A percentile compares a stretch with the other conserved stretches of the same genome.
Conservation (phyloP, 139 green algal genomes). For the Nannochloris sp. region DNA sequence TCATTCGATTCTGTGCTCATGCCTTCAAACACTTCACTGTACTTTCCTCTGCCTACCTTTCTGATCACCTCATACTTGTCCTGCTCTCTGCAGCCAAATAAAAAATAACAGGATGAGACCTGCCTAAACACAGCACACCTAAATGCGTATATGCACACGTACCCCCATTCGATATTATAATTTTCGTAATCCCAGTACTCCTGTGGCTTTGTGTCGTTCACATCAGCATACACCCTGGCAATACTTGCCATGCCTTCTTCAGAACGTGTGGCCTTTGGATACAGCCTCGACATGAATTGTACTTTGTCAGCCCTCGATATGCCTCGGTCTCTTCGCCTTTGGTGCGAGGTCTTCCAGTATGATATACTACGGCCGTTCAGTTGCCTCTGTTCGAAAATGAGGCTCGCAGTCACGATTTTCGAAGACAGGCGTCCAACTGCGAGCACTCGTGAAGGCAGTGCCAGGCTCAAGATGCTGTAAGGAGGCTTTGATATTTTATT, state of each 20-base stretch:
- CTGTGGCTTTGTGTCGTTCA: conserved; percentile 59
- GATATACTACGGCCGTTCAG: no score
- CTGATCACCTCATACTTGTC: conserved; percentile 95
- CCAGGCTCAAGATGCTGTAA: no score
- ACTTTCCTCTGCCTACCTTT: conserved; percentile 96
- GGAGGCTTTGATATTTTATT: no score
- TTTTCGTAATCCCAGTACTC: conserved; percentile 97
- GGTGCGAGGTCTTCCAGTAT: no score
- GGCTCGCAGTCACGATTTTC: no score
- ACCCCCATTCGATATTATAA: conserved; percentile 68
- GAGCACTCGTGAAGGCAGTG: no score
- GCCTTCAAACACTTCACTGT: conserved; percentile 98
- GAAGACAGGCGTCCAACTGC: no score
- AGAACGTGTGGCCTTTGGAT: conserved; percentile 21
- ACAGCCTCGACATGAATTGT: conserved; percentile 12
- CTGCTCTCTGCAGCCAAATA: conserved; percentile 30
- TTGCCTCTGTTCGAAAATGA: no score
- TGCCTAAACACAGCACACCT: not conserved
- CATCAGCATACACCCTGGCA: conserved; percentile 41
- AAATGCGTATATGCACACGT: conserved; percentile 11
- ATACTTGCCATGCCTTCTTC: conserved; percentile 26
- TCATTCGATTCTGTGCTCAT: conserved; percentile 61
- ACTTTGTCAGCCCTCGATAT: not conserved
- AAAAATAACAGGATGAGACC: not conserved
- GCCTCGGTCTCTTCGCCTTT: no score